phyloP scores from a whole-genome alignment of 805 yeast genomes.

The Metschnikowia corniflorae region DNA sequence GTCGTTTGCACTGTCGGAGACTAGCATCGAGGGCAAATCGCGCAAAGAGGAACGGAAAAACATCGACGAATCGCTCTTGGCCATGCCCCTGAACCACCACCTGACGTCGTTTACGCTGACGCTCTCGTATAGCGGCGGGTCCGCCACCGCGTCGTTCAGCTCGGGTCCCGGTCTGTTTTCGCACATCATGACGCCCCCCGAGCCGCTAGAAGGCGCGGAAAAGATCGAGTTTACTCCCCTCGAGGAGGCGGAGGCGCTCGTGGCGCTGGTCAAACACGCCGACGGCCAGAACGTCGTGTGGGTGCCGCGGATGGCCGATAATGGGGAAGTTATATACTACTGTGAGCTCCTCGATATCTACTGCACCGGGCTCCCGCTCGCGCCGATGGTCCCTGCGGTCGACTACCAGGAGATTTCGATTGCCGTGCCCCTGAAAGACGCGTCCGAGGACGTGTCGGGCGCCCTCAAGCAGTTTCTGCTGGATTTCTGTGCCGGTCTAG shows the following conservation, averaged over 20 bases:
- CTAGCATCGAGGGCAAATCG: conserved; percentile 23
- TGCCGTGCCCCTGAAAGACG: conserved; percentile 25
- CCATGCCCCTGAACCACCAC: conserved; percentile 6
- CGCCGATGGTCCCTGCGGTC: conserved; percentile 20
- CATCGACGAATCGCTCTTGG: background rate
- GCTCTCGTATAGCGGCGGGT: conserved; percentile 7
- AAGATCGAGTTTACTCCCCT: conserved; percentile 16
- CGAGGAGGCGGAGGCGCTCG: conserved; percentile 29
- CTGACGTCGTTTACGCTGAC: conserved; percentile 13
- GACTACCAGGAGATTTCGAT: conserved; percentile 19
- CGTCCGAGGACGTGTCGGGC: conserved; percentile 20
- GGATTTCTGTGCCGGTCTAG: conserved; percentile 6
- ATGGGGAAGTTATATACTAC: conserved; percentile 55
- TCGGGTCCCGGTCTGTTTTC: conserved; percentile 4
- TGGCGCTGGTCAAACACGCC: conserved; percentile 21
- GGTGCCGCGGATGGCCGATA: conserved; percentile 58
- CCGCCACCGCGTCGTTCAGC: conserved; percentile 3
- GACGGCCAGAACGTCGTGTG: conserved; percentile 38
- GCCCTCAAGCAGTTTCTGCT: conserved; percentile 10
- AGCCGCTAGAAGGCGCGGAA: conserved; percentile 13
- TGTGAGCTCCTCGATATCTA: conserved; percentile 58
- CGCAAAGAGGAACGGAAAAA: conserved; percentile 1
- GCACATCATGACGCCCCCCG: conserved; percentile 14
- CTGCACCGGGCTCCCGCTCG: conserved; percentile 56
- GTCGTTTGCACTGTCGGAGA: conserved; percentile 46